Base-by-base conservation (phyloP, 2,329 filamentous ascomycete genomes). In the Verticillium isaacii region DNA sequence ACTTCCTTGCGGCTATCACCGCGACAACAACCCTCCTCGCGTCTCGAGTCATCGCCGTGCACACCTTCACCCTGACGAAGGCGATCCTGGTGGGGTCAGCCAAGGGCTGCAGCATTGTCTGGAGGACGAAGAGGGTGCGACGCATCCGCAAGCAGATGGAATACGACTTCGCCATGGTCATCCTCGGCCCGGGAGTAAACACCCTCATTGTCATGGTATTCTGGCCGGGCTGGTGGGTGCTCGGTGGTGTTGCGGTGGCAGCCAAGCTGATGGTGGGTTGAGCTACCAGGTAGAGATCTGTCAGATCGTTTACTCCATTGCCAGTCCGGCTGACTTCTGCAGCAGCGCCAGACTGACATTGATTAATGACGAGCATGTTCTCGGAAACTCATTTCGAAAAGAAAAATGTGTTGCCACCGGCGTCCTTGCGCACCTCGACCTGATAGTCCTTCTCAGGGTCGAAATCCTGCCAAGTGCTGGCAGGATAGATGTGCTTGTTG, bases 401-500 rank as follows among this genome's bases (percentile, higher is more conserved):
- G 81, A 99, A 99, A 75, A 97, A 97, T 0, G 91, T 87, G 75
- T 99, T 99, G 14, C 95, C 95, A 61, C 92, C 89, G 14, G 85
- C 85, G 77, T 99, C 95, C 70, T 92, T 90, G 68, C 91, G 85
- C 45, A 93, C 85, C 67, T 91, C 87, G 66, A 81, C 84, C 70
- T 86, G 84, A 77, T 96, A 96, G 69, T 97, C 91, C 75, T 90
- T 91, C 64, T 92, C 91, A 0, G 93, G 90, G 67, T 97, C 93
- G 73, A 96, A 99, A 65, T 96, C 91, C 69, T 93, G 92, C 95
- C 95, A 99, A 56, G 94, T 85, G 72, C 92, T 98, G 23, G 94
- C 94, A 0, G 95, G 95, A 73, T 94, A 99, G 62, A 99, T 98
- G 75, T 99, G 95, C 77, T 98, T 99, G 74, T 98, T 97, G 71